Percentiles rank a stretch among this genome's conserved stretches.
Evolutionary conservation across 2,329 filamentous ascomycete genomes (phyloP).

Genomic region (Botryosphaeria dothidea): DNA sequence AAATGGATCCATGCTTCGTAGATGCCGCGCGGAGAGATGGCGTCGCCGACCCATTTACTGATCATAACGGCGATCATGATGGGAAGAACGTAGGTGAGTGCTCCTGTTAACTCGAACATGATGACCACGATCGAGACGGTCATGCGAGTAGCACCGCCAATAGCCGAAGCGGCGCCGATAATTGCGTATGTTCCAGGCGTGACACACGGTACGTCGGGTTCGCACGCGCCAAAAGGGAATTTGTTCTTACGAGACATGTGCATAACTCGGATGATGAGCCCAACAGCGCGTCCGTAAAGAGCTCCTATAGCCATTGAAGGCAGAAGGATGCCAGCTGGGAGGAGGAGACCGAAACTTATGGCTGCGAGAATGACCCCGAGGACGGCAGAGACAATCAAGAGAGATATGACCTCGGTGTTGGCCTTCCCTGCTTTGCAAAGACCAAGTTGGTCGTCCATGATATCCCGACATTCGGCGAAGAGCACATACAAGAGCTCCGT

Average conservation of each 20-base stretch:
- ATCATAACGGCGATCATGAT: constrained; percentile 99
- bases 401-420: constrained; percentile 76
- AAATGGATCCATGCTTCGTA: constrained; percentile 98
- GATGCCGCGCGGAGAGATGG: constrained; percentile 87
- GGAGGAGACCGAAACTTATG: constrained; percentile 89
- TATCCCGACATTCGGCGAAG: constrained; percentile 84
- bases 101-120: constrained; percentile 98
- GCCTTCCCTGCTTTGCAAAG: constrained; percentile 86
- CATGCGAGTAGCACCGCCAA: constrained; percentile 91
- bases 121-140: constrained; percentile 98
- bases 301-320: constrained; percentile 96
- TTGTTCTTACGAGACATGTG: constrained; percentile 76
- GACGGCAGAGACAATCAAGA: constrained; percentile 78
- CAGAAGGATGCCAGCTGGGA: constrained; percentile 92
- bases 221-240: constrained; percentile 76
- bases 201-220: constrained; percentile 83
- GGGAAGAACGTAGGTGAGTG: constrained; percentile 91
- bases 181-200: constrained; percentile 96
- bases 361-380: constrained; percentile 83
- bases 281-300: constrained; percentile 82
- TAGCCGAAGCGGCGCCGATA: constrained; percentile 89
- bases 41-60: constrained; percentile 96
- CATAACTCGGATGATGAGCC: constrained; percentile 86
- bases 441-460: constrained; percentile 82
- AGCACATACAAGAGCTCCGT: constrained; percentile 89